phyloP scores from a whole-genome alignment of 2,329 filamentous ascomycete species.

The Chaetomiaceae sp. region DNA sequence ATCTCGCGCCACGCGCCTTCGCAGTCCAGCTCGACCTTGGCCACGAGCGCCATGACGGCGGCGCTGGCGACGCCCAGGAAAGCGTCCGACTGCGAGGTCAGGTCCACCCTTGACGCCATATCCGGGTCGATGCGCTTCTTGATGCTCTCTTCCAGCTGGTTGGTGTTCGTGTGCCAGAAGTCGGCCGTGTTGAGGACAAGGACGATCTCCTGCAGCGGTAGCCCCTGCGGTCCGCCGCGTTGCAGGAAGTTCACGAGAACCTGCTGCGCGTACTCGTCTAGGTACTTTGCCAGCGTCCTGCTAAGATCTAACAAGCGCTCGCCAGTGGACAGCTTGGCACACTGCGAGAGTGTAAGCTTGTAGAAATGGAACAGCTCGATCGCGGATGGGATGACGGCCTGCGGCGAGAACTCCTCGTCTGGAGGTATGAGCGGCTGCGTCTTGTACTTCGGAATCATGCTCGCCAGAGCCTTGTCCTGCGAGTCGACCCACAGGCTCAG shows the following conservation, averaged over 20 bases:
- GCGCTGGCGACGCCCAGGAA: constrained; percentile 94
- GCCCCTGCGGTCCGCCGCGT: constrained; percentile 45
- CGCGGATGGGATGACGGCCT: constrained; percentile 85
- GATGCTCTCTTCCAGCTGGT: constrained; percentile 90
- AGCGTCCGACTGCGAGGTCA: constrained; percentile 88
- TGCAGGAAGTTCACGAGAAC: constrained; percentile 70
- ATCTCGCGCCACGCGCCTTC: constrained; percentile 94
- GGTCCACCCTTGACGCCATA: constrained; percentile 67
- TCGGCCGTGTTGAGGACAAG: constrained; percentile 93
- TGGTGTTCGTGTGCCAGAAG: constrained; percentile 92
- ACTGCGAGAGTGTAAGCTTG: constrained; percentile 85
- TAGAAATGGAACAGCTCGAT: constrained; percentile 98
- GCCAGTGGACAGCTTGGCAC: constrained; percentile 92
- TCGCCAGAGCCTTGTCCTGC: constrained; percentile 80
- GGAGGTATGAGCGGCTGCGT: constrained; percentile 69
- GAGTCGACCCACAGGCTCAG: constrained; percentile 95
- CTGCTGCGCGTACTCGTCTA: constrained; percentile 93
- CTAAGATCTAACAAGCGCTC: constrained; percentile 78
- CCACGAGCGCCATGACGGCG: constrained; percentile 75
- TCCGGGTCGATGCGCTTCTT: constrained; percentile 82
- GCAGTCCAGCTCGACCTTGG: constrained; percentile 72
- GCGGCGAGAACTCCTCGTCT: constrained; percentile 88
- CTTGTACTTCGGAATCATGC: constrained; percentile 82
- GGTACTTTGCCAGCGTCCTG: constrained; percentile 79
- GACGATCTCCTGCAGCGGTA: constrained; percentile 67